Evolutionary conservation across 2,329 filamentous ascomycete species (phyloP), one percentile per base, ranked within the genome.

Genomic region (Diplodia seriata): DNA sequence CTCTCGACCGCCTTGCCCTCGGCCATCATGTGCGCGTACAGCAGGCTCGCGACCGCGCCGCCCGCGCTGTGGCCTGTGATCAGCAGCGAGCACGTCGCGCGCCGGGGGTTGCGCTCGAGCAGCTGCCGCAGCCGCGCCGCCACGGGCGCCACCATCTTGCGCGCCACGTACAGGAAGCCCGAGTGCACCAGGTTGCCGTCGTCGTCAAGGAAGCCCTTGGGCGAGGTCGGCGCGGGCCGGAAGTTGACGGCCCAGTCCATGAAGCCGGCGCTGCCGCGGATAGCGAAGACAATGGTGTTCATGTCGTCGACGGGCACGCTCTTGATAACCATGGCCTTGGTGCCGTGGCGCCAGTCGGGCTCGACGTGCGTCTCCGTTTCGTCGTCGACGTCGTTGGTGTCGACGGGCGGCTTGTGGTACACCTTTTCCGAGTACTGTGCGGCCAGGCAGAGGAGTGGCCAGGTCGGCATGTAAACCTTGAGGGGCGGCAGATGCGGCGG

Each of bases 181-280:
- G 90, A 85, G 75, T 97, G 93, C 75, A 92, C 95, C 15, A 89
- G 83, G 74, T 96, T 96, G 18, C 87, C 88, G 0, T 84, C 77
- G 72, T 96, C 92, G 74, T 96, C 92, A 31, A 97, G 83, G 75
- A 96, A 95, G 1, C 86, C 87, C 0, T 75, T 76, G 0, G 93
- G 91, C 1, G 87, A 83, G 0, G 85, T 83, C 0, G 92, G 92
- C 0, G 85, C 87, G 1, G 86, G 86, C 61, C 91, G 87, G 66
- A 95, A 85, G 76, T 97, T 96, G 55, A 95, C 91, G 1, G 90
- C 86, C 93, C 93, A 97, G 79, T 97, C 93, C 81, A 91, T 88
- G 72, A 95, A 91, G 7, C 87, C 91, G 29, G 92, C 88, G 0
- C 89, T 93, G 23, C 93, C 93, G 23, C 93, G 87, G 70, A 97